Conservation (phyloP, 2,329 filamentous ascomycete genomes). For the Penicillium sumatraense region DNA sequence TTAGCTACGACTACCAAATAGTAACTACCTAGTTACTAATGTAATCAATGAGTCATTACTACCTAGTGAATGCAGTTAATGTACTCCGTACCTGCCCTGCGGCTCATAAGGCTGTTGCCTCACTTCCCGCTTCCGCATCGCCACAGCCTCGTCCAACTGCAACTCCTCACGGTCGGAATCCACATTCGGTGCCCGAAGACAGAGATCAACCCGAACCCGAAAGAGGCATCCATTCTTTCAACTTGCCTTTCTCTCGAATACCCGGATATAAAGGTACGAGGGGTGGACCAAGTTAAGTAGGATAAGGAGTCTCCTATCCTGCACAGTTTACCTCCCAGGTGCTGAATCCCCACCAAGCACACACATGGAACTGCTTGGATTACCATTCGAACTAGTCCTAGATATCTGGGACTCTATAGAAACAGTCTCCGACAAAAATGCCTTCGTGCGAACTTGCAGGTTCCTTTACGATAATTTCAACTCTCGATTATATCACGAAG, state of each 20-base stretch:
- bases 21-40: too few species aligned
- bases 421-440: slow-evolving; percentile 3
- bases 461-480: slow-evolving; percentile 8
- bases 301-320: background rate
- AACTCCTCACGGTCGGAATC: background rate
- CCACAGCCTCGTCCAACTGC: background rate
- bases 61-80: too few species aligned
- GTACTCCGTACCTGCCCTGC: too few species aligned
- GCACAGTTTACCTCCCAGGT: too few species aligned
- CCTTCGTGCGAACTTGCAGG: slow-evolving; percentile 10
- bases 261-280: background rate
- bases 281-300: background rate
- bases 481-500: background rate
- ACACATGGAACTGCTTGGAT: slow-evolving; percentile 1
- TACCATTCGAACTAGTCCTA: slow-evolving; percentile 11
- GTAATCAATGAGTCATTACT: too few species aligned
- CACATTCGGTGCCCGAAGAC: background rate
- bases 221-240: background rate
- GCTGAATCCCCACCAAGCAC: background rate
- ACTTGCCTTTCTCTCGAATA: background rate
- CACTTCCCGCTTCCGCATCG: background rate
- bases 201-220: background rate
- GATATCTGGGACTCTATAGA: slow-evolving; percentile 10
- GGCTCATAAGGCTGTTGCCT: background rate
- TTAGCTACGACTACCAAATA: too few species aligned